Evolutionary conservation across 345 rosid species (phyloP).

Genomic region (Mercurialis annua): DNA sequence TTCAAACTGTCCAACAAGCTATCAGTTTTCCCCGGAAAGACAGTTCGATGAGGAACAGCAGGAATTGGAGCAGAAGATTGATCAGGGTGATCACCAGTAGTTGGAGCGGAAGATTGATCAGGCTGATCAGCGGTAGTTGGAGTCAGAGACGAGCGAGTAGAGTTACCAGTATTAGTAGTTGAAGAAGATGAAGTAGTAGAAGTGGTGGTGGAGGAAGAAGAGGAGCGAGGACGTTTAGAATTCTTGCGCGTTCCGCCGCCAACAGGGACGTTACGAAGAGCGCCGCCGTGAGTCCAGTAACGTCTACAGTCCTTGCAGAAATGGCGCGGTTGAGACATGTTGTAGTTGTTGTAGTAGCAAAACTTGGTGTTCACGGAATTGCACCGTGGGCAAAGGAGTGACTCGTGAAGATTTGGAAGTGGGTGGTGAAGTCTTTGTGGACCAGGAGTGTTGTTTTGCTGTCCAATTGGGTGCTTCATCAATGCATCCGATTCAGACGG

Average conservation of each 20-base stretch:
- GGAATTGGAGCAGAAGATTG: conserved; percentile 7
- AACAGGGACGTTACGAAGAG: conserved; percentile 63
- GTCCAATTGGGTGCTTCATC: conserved; percentile 8
- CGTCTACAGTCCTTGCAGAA: conserved; percentile 71
- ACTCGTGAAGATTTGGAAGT: conserved; percentile 32
- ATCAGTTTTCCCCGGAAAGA: conserved; percentile 18
- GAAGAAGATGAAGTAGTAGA: conserved; percentile 23
- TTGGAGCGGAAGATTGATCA: conserved; percentile 13
- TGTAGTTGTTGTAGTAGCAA: conserved; percentile 69
- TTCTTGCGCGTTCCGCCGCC: conserved; percentile 64
- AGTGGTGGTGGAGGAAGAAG: conserved; percentile 14
- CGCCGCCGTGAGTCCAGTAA: conserved; percentile 71
- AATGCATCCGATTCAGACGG: conserved; percentile 31
- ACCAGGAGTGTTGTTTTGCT: conserved; percentile 12
- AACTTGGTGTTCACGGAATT: conserved; percentile 55
- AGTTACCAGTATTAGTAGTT: not conserved
- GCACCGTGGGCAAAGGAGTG: conserved; percentile 58
- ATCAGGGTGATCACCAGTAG: too few species aligned
- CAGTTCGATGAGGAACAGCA: conserved; percentile 21
- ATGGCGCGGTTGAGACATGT: conserved; percentile 63
- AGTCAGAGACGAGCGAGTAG: conserved; percentile 22
- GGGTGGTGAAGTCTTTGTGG: conserved; percentile 19
- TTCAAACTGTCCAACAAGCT: conserved; percentile 18
- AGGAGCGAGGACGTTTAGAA: conserved; percentile 44
- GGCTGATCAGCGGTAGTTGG: conserved; percentile 2